phyloP scores from a whole-genome alignment of 495 filamentous ascomycete species.

The Penicillium daleae region DNA sequence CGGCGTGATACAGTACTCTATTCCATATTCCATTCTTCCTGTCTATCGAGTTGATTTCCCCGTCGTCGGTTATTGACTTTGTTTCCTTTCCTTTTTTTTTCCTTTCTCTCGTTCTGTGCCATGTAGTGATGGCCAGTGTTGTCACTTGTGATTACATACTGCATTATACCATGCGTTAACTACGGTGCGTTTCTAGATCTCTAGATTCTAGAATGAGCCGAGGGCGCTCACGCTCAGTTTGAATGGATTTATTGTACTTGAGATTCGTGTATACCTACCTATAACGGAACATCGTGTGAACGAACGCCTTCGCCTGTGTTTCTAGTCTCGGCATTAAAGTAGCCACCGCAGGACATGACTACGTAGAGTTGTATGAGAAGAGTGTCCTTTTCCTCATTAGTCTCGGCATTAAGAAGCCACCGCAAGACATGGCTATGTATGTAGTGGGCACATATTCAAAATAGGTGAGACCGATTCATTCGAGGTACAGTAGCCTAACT shows the following conservation, averaged over 20 bases:
- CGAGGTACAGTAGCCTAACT: background rate
- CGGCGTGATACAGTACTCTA: background rate
- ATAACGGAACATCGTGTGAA: too few species aligned
- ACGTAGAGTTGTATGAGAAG: background rate
- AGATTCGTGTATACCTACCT: background rate
- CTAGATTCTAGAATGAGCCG: slow-evolving; percentile 4
- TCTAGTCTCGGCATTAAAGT: too few species aligned
- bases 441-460: background rate
- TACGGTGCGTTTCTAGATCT: slow-evolving; percentile 1
- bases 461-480: slow-evolving; percentile 2
- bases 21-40: background rate
- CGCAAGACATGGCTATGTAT: background rate
- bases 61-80: background rate
- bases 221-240: background rate
- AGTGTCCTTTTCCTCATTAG: background rate
- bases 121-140: background rate
- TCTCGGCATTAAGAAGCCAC: background rate
- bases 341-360: too few species aligned
- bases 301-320: too few species aligned
- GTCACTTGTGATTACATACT: background rate
- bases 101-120: background rate
- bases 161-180: slow-evolving; percentile 5
- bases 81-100: background rate
- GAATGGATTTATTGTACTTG: background rate
- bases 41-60: background rate